phyloP scores from a whole-genome alignment of 495 filamentous ascomycete species.

The Talaromyces nanjingensis region DNA sequence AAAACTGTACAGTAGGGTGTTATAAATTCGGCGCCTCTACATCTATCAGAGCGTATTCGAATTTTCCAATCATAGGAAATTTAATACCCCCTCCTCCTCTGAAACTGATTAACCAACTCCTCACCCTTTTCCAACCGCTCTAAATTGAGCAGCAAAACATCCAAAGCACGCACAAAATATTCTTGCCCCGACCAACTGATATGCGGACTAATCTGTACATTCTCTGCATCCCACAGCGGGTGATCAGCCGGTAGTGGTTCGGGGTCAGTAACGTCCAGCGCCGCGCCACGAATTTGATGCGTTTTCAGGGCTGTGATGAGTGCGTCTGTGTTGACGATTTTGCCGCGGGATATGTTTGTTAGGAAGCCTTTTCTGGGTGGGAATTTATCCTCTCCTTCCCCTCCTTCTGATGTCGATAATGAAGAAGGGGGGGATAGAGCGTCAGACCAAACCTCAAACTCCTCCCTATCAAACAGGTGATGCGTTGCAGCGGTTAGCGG shows the following conservation, averaged over 20 bases:
- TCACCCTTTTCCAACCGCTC: constrained; percentile 45
- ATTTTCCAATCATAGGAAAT: too few species aligned
- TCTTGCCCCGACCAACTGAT: constrained; percentile 50
- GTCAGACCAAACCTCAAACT: constrained; percentile 51
- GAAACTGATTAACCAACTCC: constrained; percentile 55
- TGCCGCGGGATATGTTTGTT: constrained; percentile 62
- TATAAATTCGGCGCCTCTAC: too few species aligned
- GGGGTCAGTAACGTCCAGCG: constrained; percentile 71
- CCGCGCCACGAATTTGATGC: constrained; percentile 51
- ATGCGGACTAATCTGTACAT: constrained; percentile 68
- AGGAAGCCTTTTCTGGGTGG: constrained; percentile 46
- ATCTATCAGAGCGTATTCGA: too few species aligned
- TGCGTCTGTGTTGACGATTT: constrained; percentile 56
- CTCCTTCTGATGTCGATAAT: constrained; percentile 10
- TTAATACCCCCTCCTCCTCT: constrained; percentile 43
- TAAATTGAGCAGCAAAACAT: constrained; percentile 54
- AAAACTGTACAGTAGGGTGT: too few species aligned
- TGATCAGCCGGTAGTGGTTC: constrained; percentile 63
- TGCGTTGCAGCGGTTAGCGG: constrained; percentile 58
- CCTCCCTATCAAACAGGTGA: constrained; percentile 47
- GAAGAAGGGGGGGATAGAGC: not conserved
- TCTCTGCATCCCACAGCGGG: constrained; percentile 56
- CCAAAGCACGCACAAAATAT: constrained; percentile 49
- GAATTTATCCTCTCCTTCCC: constrained; percentile 12
- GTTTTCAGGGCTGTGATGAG: constrained; percentile 53